These are phyloP conservation scores for Phylloporus sp. DNA, from an alignment of 1,284 basidiomycete species.

Conservation along the genomic window DNA sequence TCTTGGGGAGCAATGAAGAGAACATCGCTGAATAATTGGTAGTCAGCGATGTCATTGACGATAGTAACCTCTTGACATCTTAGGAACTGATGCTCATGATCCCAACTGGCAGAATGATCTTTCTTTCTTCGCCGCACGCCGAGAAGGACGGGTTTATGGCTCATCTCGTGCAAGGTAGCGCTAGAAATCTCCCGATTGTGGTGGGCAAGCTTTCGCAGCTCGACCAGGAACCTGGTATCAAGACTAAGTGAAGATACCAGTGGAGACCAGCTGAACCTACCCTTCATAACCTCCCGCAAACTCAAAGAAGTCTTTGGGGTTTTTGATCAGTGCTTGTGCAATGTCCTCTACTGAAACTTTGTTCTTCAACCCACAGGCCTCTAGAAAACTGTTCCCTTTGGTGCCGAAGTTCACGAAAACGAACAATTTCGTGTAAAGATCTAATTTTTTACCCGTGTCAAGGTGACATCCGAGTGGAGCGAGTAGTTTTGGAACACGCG, in stretches of 20 bases:
- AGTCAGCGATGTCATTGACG: slow-evolving; percentile 6
- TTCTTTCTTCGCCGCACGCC: not conserved
- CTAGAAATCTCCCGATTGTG: not conserved
- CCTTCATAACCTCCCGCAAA: not conserved
- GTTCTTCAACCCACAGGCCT: slow-evolving; percentile 1
- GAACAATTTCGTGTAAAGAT: not conserved
- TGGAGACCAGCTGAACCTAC: not conserved
- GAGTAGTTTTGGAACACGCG: not conserved
- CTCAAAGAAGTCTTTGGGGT: not conserved
- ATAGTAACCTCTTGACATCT: not conserved
- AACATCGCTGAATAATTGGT: slow-evolving; percentile 1
- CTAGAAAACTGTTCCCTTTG: not conserved
- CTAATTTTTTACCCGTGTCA: not conserved
- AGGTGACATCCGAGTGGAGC: slow-evolving; percentile 1
- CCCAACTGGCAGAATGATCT: not conserved
- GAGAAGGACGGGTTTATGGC: not conserved
- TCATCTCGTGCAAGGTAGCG: not conserved
- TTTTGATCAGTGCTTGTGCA: not conserved
- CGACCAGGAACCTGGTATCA: slow-evolving; percentile 3
- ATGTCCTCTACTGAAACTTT: slow-evolving; percentile 1
- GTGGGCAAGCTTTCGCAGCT: slow-evolving; percentile 4
- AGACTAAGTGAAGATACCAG: not conserved
- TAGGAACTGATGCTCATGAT: not conserved
- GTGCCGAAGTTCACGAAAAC: slow-evolving; percentile 1
- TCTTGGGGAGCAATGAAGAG: slow-evolving; percentile 7